Evolutionary conservation across 441 rosid species (phyloP).

Genomic region (Biscutella laevigata): DNA sequence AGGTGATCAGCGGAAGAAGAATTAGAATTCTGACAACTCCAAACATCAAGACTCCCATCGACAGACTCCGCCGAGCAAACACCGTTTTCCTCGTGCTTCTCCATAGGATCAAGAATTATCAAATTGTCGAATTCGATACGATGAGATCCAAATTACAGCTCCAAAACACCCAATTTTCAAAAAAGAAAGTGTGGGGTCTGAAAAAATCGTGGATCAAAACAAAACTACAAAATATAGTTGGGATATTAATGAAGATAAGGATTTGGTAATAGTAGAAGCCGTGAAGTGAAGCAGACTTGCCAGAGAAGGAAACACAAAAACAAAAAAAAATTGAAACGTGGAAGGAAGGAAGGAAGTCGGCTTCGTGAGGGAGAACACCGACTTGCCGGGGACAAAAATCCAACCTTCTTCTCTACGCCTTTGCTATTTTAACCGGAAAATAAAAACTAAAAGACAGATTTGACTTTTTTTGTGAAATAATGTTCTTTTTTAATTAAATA

Average conservation of each 20-base stretch:
- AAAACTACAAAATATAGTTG: neutral
- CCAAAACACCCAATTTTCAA: neutral
- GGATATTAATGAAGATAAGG: neutral
- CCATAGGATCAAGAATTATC: constrained; percentile 26
- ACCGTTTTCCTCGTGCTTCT: constrained; percentile 35
- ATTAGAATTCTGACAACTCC: constrained; percentile 59
- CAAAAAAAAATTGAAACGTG: neutral
- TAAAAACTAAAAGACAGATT: too few species aligned
- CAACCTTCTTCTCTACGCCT: neutral
- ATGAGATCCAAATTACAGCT: constrained; percentile 7
- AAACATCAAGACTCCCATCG: constrained; percentile 61
- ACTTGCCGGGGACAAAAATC: neutral
- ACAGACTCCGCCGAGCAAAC: constrained; percentile 59
- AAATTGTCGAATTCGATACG: neutral
- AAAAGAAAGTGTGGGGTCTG: too few species aligned
- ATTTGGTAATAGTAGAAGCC: constrained; percentile 6
- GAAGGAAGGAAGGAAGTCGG: constrained; percentile 7
- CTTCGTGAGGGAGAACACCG: constrained; percentile 3
- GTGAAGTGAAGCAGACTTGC: constrained; percentile 8
- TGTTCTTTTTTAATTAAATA: too few species aligned
- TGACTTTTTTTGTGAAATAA: neutral
- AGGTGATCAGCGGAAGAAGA: constrained; percentile 84
- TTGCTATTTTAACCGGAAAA: neutral
- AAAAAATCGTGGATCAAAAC: constrained; percentile 8
- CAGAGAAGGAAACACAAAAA: constrained; percentile 13